These are phyloP conservation scores for Magnusiomyces tetraspermus DNA, from an alignment of 1,139 yeast genomes.

Conservation along the genomic window DNA sequence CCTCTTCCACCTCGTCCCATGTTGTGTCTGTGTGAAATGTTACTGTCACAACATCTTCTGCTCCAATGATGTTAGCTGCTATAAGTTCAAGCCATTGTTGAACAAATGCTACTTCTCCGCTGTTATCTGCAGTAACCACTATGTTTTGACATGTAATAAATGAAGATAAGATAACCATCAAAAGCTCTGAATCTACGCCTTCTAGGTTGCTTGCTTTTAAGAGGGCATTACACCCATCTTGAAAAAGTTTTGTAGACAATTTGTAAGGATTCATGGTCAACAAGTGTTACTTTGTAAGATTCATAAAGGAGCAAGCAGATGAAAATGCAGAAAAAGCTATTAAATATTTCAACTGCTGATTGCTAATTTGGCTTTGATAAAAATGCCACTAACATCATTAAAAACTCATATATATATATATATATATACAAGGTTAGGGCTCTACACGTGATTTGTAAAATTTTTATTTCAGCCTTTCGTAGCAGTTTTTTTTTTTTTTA, in stretches of 20 bases:
- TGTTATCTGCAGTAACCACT: constrained; percentile 3
- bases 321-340: neutral
- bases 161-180: neutral
- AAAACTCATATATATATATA: too few species aligned
- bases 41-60: constrained; percentile 2
- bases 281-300: too few species aligned
- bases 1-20: constrained; percentile 2
- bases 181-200: neutral
- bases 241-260: neutral
- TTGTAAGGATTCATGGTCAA: neutral
- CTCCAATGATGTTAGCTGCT: constrained; percentile 1
- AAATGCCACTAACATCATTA: too few species aligned
- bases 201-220: neutral
- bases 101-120: neutral
- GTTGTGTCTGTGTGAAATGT: neutral
- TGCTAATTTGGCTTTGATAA: too few species aligned
- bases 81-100: constrained; percentile 3
- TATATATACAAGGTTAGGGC: too few species aligned
- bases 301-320: neutral
- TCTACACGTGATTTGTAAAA: too few species aligned
- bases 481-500: neutral
- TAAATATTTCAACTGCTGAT: too few species aligned
- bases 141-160: constrained; percentile 1
- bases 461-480: too few species aligned
- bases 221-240: neutral